These are phyloP conservation scores for Epichloe glyceriae DNA, from an alignment of 2,329 filamentous ascomycete genomes.

Conservation along the genomic window DNA sequence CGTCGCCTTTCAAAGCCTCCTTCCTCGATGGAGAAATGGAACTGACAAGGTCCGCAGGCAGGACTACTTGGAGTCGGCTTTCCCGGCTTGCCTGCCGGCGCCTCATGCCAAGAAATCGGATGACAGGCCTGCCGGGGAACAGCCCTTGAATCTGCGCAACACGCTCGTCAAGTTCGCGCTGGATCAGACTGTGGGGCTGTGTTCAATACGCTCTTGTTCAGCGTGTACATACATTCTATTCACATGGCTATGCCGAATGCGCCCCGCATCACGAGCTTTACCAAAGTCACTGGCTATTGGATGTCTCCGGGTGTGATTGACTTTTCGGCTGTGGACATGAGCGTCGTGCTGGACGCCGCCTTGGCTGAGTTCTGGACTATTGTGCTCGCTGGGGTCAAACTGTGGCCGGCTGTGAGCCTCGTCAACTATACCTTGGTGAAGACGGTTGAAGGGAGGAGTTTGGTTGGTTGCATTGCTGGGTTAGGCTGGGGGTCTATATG, in stretches of 20 bases:
- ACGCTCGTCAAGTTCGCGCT: constrained; percentile 53
- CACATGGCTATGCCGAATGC: constrained; percentile 33
- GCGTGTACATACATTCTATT: constrained; percentile 45
- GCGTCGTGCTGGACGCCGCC: constrained; percentile 28
- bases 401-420: constrained; percentile 60
- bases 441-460: constrained; percentile 55
- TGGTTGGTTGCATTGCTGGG: constrained; percentile 60
- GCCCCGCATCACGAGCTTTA: constrained; percentile 24
- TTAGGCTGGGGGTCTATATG: constrained; percentile 63
- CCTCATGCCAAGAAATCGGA: constrained; percentile 15
- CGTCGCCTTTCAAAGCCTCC: constrained; percentile 1
- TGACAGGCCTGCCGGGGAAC: constrained; percentile 1
- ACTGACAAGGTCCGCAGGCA: constrained; percentile 39
- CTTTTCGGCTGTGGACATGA: constrained; percentile 32
- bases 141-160: constrained; percentile 44
- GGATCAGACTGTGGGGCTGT: constrained; percentile 54
- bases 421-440: constrained; percentile 56
- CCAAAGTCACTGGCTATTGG: constrained; percentile 22
- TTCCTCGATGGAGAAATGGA: background rate
- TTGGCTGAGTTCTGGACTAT: constrained; percentile 49
- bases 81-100: constrained; percentile 44
- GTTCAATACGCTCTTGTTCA: constrained; percentile 53
- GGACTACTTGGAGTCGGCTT: constrained; percentile 58
- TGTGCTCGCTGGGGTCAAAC: constrained; percentile 50
- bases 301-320: constrained; percentile 28